phyloP scores from a whole-genome alignment of 768 basidiomycete genomes.

The Terana coerulea region DNA sequence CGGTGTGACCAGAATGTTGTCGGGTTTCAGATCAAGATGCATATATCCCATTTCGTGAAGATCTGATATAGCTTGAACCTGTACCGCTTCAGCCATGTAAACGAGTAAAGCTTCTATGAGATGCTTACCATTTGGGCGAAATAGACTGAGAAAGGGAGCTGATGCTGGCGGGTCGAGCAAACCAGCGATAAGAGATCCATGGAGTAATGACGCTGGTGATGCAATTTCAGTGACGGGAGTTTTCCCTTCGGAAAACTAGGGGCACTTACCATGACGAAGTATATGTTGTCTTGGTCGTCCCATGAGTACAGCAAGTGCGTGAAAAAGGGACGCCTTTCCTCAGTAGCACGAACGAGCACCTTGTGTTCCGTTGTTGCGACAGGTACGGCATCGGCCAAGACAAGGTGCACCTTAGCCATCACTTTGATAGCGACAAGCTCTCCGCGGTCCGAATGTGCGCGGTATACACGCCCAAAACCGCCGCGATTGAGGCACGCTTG shows the following conservation, averaged over 20 bases:
- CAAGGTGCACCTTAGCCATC: not conserved
- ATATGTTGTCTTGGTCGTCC: not conserved
- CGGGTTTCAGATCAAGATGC: conserved; percentile 20
- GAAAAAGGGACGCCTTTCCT: not conserved
- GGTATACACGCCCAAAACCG: no score
- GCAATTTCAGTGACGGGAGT: not conserved
- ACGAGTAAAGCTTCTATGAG: not conserved
- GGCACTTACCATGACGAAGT: not conserved
- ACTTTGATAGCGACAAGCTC: conserved; percentile 2
- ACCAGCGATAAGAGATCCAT: not conserved
- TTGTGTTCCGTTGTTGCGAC: not conserved
- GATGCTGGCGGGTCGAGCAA: not conserved
- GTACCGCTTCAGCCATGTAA: no score
- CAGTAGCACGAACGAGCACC: not conserved
- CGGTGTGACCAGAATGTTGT: conserved; percentile 14
- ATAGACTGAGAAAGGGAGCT: not conserved
- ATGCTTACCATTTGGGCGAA: not conserved
- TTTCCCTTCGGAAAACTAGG: not conserved
- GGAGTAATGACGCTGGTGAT: not conserved
- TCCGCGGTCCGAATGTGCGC: no score
- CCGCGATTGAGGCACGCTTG: no score
- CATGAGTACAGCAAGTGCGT: not conserved
- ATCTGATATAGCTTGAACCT: not conserved
- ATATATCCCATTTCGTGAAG: conserved; percentile 1
- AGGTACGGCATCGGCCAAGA: not conserved